Evolutionary conservation across 2,329 filamentous ascomycete genomes (phyloP).

Genomic region (Cadophora sp.): DNA sequence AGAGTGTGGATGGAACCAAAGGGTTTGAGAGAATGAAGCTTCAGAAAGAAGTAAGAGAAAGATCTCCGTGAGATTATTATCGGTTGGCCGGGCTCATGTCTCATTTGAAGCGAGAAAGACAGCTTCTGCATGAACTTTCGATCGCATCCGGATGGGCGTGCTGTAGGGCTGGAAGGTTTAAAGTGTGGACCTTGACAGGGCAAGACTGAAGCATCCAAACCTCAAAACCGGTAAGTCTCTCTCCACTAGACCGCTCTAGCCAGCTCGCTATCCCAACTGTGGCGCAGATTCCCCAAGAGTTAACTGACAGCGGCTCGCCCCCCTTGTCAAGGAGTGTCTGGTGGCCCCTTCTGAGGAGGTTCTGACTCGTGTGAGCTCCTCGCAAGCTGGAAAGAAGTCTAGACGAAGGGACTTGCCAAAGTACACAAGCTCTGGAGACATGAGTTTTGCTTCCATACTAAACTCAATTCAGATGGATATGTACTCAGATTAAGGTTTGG

Average conservation of each 20-base stretch:
- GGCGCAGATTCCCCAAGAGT: neutral
- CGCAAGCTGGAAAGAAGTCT: neutral
- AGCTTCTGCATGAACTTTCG: constrained; percentile 17
- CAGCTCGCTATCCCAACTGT: neutral
- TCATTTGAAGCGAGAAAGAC: constrained; percentile 14
- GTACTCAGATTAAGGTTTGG: constrained; percentile 17
- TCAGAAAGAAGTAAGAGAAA: neutral
- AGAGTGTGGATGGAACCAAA: constrained; percentile 4
- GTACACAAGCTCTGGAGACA: neutral
- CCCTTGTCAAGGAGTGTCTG: neutral
- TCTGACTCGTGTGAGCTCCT: neutral
- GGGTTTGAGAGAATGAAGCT: neutral
- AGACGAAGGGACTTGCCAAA: too few relatives aligned
- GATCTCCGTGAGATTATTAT: neutral
- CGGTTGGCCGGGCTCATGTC: neutral
- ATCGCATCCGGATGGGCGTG: constrained; percentile 1
- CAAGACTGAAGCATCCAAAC: neutral
- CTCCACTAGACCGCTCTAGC: neutral
- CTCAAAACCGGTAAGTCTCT: neutral
- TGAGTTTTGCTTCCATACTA: neutral
- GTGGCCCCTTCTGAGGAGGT: neutral
- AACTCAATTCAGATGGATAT: neutral
- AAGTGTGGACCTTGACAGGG: neutral
- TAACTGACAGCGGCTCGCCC: neutral
- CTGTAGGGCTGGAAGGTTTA: neutral